Conservation (phyloP, 805 yeast species). For the Lachancea cidri region DNA sequence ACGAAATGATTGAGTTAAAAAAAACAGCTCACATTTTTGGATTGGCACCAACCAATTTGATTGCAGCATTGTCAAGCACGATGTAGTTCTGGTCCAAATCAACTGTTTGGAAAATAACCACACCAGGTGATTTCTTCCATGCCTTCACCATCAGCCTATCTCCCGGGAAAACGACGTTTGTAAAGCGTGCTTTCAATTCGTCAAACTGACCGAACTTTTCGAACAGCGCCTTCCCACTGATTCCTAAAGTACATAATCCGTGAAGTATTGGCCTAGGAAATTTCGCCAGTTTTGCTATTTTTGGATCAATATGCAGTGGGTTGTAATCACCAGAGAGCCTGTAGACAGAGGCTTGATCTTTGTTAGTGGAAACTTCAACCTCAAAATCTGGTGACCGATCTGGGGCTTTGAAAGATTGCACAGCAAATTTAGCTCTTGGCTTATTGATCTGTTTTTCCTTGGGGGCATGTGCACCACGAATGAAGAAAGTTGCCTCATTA, state of each 20-base stretch:
- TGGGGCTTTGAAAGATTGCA: conserved; percentile 60
- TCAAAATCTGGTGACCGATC: conserved; percentile 60
- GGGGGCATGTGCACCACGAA: conserved; percentile 62
- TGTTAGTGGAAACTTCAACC: conserved; percentile 49
- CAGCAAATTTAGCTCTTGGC: conserved; percentile 55
- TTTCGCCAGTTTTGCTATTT: conserved; percentile 80
- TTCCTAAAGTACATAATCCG: conserved; percentile 86
- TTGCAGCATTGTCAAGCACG: conserved; percentile 85
- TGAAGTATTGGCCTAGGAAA: conserved; percentile 86
- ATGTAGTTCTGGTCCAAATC: conserved; percentile 70
- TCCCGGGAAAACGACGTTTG: conserved; percentile 92
- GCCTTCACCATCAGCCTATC: conserved; percentile 76
- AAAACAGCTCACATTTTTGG: conserved; percentile 34
- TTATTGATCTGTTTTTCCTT: conserved; percentile 45
- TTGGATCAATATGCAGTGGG: conserved; percentile 93
- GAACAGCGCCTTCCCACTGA: conserved; percentile 65
- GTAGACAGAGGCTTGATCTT: conserved; percentile 82
- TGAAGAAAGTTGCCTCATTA: conserved; percentile 79
- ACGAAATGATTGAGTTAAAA: too few species aligned
- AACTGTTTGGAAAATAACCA: conserved; percentile 73
- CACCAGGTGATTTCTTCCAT: conserved; percentile 70
- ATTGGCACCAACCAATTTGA: conserved; percentile 44
- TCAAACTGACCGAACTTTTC: conserved; percentile 78
- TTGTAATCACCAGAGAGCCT: conserved; percentile 91
- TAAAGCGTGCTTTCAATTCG: conserved; percentile 85